Base-by-base conservation (phyloP, 192 early-diverging fungal species). In the Umbelopsis vinacea region DNA sequence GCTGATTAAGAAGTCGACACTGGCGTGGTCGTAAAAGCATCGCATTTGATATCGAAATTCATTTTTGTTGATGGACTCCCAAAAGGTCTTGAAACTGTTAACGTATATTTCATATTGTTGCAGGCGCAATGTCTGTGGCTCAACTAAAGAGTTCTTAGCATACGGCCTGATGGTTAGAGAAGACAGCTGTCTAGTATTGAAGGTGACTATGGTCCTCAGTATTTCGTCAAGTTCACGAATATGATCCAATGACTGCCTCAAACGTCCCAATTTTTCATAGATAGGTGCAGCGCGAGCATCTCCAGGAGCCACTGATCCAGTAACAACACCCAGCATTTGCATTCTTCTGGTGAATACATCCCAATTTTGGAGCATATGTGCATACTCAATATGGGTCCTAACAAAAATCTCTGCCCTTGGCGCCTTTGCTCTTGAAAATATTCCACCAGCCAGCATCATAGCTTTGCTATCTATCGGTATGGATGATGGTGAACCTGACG, bases 161-260 rank as follows among this genome's bases (percentile, higher is more conserved):
- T 63, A 29, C 7, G 33, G 57, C 7, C 55, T 21, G 4, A 47
- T 48, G 19, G 43, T 69, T 10, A 26, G 21, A 40, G 17, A 54
- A 10, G 52, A 33, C 19, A 67, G 52, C 26, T 72, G 71, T n/a
- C 63, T 71, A 68, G 45, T 43, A 33, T 71, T 71, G 71, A 72
- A 72, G 0, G 52, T 71, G 6, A 69, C 55, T 17, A 76, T 24
- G 23, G 43, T 53, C 12, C 81, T 80, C 23, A 88, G 52, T n/a
- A 81, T 60, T 0, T 86, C 87, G 67, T 88, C 87, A 4, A 82
- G 77, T 46, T 88, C 87, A 35, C 77, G 79, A 22, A 86, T 83
- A 5, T 72, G 73, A 4, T 77, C 71, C 6, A 88, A 73, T 40
- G 82, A 85, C 10, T 81, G 73, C 14, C 79, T 74, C 15, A 88